Conservation (phyloP, 352 stramenopile species). For the Phytophthora fragariae region DNA sequence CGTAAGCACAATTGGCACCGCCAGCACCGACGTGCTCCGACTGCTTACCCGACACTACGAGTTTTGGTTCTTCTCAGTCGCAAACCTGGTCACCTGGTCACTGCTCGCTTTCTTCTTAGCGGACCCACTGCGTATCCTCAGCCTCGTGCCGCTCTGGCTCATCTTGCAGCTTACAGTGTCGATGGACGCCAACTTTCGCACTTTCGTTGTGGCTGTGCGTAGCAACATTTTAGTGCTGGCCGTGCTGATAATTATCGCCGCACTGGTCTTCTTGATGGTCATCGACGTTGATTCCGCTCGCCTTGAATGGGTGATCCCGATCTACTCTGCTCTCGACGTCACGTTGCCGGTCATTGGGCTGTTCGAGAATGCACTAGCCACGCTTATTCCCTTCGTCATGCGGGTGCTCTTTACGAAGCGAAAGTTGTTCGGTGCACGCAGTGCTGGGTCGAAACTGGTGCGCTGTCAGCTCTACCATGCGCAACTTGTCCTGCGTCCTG, state of each 20-base stretch:
- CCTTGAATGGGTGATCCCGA: constrained; percentile 2
- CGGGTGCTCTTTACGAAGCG: constrained; percentile 43
- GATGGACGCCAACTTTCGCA: constrained; percentile 52
- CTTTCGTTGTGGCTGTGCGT: constrained; percentile 34
- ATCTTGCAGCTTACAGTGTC: constrained; percentile 32
- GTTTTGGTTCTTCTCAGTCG: constrained; percentile 53
- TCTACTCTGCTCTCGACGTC: constrained; percentile 27
- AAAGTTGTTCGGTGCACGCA: constrained; percentile 36
- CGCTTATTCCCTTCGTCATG: constrained; percentile 46
- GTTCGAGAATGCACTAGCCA: constrained; percentile 52
- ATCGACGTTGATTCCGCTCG: constrained; percentile 33
- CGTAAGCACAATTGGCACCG: constrained; percentile 33
- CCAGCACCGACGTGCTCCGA: constrained; percentile 41
- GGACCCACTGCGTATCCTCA: constrained; percentile 37
- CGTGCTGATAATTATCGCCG: constrained; percentile 26
- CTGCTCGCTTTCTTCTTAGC: constrained; percentile 38
- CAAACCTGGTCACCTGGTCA: constrained; percentile 39
- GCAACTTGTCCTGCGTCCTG: constrained; percentile 35
- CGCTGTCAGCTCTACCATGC: constrained; percentile 46
- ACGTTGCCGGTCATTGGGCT: constrained; percentile 42
- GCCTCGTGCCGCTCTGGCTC: constrained; percentile 32
- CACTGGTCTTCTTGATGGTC: constrained; percentile 30
- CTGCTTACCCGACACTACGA: constrained; percentile 42
- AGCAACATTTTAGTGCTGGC: constrained; percentile 26
- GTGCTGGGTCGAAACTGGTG: constrained; percentile 38